Conservation (phyloP, 2,329 filamentous ascomycete genomes). For the Bipolaris victoriae region DNA sequence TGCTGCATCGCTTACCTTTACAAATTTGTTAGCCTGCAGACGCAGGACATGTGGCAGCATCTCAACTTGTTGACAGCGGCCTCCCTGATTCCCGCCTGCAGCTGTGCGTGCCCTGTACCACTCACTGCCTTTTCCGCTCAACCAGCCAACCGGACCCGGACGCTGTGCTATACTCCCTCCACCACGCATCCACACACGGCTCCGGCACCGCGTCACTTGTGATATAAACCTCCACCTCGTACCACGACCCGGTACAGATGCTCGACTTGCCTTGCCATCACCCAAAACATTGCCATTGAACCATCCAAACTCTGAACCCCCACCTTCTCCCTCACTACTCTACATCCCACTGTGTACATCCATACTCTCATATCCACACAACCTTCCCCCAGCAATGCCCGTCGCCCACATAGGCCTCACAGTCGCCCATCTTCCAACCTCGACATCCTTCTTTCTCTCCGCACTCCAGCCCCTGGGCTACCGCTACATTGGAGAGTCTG, state of each 20-base stretch:
- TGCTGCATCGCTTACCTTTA: slow-evolving; percentile 36
- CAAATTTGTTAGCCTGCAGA: slow-evolving; percentile 45
- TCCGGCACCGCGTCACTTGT: slow-evolving; percentile 19
- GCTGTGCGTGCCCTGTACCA: slow-evolving; percentile 41
- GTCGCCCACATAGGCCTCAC: slow-evolving; percentile 68
- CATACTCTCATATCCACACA: slow-evolving; percentile 26
- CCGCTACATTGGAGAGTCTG: slow-evolving; percentile 68
- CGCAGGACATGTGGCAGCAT: slow-evolving; percentile 50
- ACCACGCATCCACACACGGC: slow-evolving; percentile 34
- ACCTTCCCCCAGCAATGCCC: slow-evolving; percentile 56
- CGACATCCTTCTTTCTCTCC: slow-evolving; percentile 82
- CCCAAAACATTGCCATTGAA: not conserved
- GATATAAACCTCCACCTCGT: slow-evolving; percentile 43
- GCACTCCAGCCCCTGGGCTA: slow-evolving; percentile 80
- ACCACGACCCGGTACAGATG: slow-evolving; percentile 21
- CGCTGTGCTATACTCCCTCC: slow-evolving; percentile 35
- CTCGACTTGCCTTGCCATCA: not conserved
- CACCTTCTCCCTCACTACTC: slow-evolving; percentile 17
- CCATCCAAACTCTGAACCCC: slow-evolving; percentile 14
- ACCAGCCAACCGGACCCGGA: slow-evolving; percentile 29
- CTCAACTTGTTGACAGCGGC: slow-evolving; percentile 42
- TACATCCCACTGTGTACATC: slow-evolving; percentile 18
- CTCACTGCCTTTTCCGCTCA: slow-evolving; percentile 37
- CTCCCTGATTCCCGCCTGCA: slow-evolving; percentile 45
- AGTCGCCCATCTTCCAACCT: slow-evolving; percentile 78